Conservation (phyloP, 2,329 filamentous ascomycete species). For the Calonectria multiphialidica region DNA sequence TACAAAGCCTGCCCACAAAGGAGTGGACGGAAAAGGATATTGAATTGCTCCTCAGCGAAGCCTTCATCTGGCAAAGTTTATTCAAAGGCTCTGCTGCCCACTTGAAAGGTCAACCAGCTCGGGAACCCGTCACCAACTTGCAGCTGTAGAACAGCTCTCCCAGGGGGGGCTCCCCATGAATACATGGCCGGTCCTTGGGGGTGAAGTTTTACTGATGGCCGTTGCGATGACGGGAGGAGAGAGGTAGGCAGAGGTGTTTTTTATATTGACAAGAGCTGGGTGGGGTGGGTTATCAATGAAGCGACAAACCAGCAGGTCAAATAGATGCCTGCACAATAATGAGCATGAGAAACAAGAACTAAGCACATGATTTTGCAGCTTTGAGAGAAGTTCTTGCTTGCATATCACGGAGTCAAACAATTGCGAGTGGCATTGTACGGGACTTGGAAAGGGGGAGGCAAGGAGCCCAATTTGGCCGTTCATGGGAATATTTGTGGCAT, state of each 20-base stretch:
- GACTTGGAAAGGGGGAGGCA: neutral
- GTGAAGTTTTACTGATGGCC: neutral
- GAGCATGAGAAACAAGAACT: conserved; percentile 31
- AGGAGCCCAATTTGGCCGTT: neutral
- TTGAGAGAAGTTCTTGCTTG: conserved; percentile 10
- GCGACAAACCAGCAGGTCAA: conserved; percentile 13
- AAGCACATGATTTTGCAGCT: conserved; percentile 3
- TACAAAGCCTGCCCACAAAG: conserved; percentile 92
- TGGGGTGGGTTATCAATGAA: neutral
- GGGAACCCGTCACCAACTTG: conserved; percentile 50
- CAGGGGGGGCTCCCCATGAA: neutral
- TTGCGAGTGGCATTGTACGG: conserved; percentile 8
- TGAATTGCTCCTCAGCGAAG: conserved; percentile 93
- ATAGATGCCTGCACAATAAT: conserved; percentile 39
- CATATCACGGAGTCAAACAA: conserved; percentile 22
- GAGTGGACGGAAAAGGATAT: conserved; percentile 99
- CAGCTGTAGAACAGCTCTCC: conserved; percentile 46
- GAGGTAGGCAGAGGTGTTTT: neutral
- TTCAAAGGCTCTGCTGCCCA: conserved; percentile 96
- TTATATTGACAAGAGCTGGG: neutral
- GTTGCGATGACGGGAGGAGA: neutral
- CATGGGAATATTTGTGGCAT: conserved; percentile 14
- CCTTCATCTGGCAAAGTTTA: conserved; percentile 98
- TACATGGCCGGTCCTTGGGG: neutral
- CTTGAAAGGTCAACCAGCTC: conserved; percentile 68